These are phyloP conservation scores for Schizosaccharomyces octosporus DNA, from an alignment of 805 yeast species.

Conservation along the genomic window DNA sequence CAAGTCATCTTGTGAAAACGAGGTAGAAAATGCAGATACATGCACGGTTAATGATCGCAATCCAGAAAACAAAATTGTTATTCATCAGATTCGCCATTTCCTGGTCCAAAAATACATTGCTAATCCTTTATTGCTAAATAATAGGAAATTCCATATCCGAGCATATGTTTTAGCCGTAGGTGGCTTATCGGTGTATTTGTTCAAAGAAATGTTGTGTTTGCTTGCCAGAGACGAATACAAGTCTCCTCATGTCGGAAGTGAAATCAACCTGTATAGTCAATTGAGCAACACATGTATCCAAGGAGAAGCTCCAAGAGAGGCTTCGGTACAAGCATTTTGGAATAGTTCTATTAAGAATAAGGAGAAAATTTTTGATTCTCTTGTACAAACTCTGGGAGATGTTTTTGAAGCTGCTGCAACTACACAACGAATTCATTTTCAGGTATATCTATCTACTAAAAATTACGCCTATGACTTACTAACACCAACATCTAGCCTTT, in stretches of 20 bases:
- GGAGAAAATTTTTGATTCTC: slow-evolving; percentile 24
- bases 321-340: slow-evolving; percentile 40
- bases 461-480: slow-evolving; percentile 11
- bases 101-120: slow-evolving; percentile 61
- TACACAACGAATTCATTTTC: slow-evolving; percentile 66
- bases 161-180: slow-evolving; percentile 60
- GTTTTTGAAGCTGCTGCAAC: slow-evolving; percentile 56
- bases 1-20: slow-evolving; percentile 13
- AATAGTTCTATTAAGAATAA: slow-evolving; percentile 14
- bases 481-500: slow-evolving; percentile 21
- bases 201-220: slow-evolving; percentile 52
- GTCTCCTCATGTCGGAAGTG: slow-evolving; percentile 14
- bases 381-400: slow-evolving; percentile 40
- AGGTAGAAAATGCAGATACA: not conserved
- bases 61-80: slow-evolving; percentile 22
- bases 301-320: slow-evolving; percentile 18
- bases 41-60: too few relatives aligned
- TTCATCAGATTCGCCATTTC: slow-evolving; percentile 75
- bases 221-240: slow-evolving; percentile 40
- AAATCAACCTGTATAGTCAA: slow-evolving; percentile 37
- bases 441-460: slow-evolving; percentile 9
- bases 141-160: slow-evolving; percentile 71
- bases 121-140: slow-evolving; percentile 39
- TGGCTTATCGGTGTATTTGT: slow-evolving; percentile 53
- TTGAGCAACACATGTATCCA: slow-evolving; percentile 87